Conservation (phyloP, 2,329 filamentous ascomycete species). For the Exophiala sp. region DNA sequence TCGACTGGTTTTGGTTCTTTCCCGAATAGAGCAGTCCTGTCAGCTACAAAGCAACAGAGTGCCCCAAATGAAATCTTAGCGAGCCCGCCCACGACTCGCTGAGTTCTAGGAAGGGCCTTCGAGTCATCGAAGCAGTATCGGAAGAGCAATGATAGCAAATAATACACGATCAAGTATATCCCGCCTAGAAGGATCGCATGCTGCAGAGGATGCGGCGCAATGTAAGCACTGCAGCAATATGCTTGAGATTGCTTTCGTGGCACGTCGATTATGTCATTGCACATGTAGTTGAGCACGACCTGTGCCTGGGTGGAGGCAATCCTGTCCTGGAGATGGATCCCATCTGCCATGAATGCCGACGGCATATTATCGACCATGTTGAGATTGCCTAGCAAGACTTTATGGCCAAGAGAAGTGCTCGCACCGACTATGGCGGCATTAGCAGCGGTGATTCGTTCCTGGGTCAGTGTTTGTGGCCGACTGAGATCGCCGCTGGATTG, state of each 20-base stretch:
- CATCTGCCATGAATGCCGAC: slow-evolving; percentile 45
- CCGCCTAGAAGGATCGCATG: slow-evolving; percentile 31
- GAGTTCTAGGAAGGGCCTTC: not conserved
- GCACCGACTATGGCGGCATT: too few relatives aligned
- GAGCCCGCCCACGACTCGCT: not conserved
- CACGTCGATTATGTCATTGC: slow-evolving; percentile 47
- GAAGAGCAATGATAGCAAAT: not conserved
- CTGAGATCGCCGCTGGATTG: too few relatives aligned
- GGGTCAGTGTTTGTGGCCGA: too few relatives aligned
- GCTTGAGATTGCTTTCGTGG: slow-evolving; percentile 45
- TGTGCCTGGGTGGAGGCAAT: slow-evolving; percentile 51
- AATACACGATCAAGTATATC: slow-evolving; percentile 1
- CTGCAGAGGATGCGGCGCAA: slow-evolving; percentile 14
- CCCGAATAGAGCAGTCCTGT: slow-evolving; percentile 53
- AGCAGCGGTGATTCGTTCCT: too few relatives aligned
- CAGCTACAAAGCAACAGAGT: slow-evolving; percentile 51
- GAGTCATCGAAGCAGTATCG: not conserved
- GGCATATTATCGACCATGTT: slow-evolving; percentile 44
- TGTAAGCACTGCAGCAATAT: slow-evolving; percentile 53
- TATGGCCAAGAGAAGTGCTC: slow-evolving; percentile 28
- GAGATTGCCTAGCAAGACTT: slow-evolving; percentile 25
- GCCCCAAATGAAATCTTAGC: slow-evolving; percentile 28
- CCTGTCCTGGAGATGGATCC: slow-evolving; percentile 47
- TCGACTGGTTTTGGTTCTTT: slow-evolving; percentile 48
- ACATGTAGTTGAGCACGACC: slow-evolving; percentile 53